A percentile compares a stretch with the other conserved stretches of the same genome.
Conservation (phyloP, 169 alveolate genomes). For the Sarcocystis neurona region DNA sequence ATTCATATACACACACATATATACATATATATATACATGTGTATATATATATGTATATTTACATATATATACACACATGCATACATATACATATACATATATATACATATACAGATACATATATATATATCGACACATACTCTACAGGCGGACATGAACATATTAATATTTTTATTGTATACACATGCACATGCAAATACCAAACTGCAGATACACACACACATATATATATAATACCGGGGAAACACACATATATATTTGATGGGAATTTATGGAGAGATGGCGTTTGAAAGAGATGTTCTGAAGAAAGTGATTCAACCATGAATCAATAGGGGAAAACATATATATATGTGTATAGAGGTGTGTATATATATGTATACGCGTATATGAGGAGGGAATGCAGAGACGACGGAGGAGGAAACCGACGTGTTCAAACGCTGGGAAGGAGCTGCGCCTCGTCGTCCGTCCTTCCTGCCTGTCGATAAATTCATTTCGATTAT, state of each 20-base stretch:
- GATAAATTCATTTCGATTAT: no score
- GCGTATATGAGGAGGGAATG: neutral
- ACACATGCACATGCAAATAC: neutral
- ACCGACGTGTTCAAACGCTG: neutral
- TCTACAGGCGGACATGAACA: neutral
- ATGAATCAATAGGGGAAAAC: no score
- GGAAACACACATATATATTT: neutral
- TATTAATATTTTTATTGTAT: neutral
- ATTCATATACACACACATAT: no score
- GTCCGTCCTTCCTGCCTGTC: no score
- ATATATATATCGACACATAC: neutral
- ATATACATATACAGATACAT: neutral
- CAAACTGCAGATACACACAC: neutral
- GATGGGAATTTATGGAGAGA: no score
- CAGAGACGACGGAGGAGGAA: neutral
- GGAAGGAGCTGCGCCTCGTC: neutral
- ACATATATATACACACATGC: neutral
- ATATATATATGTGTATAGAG: neutral
- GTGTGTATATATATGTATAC: neutral
- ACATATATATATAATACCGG: neutral
- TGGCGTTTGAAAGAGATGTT: no score
- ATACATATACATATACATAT: conserved; percentile 2
- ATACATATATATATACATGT: no score
- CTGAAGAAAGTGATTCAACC: no score
- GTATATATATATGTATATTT: neutral